Conservation (phyloP, 345 rosid genomes). For the Geranium rotundifolium region DNA sequence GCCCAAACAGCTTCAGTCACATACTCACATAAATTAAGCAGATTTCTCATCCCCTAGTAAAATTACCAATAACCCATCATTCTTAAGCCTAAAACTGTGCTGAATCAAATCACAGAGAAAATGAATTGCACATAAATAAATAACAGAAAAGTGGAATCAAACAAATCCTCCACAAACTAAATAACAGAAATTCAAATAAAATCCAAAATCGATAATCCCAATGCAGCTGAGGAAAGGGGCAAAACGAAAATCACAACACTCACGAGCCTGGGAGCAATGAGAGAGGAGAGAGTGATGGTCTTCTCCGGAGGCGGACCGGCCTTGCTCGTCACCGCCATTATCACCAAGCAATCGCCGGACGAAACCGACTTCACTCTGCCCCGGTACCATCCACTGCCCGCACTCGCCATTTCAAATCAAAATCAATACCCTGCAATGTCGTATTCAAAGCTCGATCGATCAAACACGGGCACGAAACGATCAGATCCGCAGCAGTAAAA, state of each 20-base stretch:
- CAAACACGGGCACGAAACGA: background rate
- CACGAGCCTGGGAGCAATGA: slow-evolving; percentile 58
- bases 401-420: slow-evolving; percentile 21
- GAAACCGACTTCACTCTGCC: slow-evolving; percentile 82
- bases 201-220: background rate
- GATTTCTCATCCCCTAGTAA: background rate
- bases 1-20: background rate
- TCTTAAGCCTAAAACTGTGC: background rate
- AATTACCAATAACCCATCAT: background rate
- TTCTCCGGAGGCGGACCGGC: slow-evolving; percentile 85
- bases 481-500: too few relatives aligned
- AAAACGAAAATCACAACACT: background rate
- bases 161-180: background rate
- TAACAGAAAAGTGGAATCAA: background rate
- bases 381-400: slow-evolving; percentile 42
- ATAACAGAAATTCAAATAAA: too few relatives aligned
- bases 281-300: slow-evolving; percentile 66
- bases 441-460: background rate
- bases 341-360: slow-evolving; percentile 80
- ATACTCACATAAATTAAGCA: background rate
- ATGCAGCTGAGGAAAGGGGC: background rate
- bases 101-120: too few relatives aligned
- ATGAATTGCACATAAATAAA: too few relatives aligned
- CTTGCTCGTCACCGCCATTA: slow-evolving; percentile 47
- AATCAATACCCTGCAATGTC: background rate